These are phyloP conservation scores for Gaeumannomyces tritici DNA, from an alignment of 2,329 filamentous ascomycete genomes.

Conservation along the genomic window DNA sequence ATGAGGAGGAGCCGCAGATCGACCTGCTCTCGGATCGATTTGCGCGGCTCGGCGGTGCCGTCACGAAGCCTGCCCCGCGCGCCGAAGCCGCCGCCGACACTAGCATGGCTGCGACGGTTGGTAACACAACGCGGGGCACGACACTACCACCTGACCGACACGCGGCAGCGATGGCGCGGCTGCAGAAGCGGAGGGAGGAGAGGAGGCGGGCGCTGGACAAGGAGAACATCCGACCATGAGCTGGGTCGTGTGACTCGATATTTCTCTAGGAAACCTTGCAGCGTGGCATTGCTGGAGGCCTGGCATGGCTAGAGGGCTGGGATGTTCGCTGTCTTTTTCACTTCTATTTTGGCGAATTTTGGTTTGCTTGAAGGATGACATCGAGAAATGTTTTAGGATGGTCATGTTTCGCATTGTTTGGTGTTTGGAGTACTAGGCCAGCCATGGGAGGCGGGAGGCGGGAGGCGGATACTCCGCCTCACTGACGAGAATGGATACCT, in stretches of 20 bases:
- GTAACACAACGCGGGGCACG: slow-evolving; percentile 28
- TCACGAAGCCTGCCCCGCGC: background rate
- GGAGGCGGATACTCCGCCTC: background rate
- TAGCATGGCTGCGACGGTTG: slow-evolving; percentile 22
- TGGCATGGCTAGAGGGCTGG: background rate
- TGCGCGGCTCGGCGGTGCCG: slow-evolving; percentile 27
- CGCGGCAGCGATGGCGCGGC: slow-evolving; percentile 43
- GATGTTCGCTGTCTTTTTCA: background rate
- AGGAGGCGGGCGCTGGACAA: slow-evolving; percentile 34
- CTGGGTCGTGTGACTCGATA: background rate
- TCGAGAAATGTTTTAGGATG: background rate
- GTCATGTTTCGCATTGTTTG: slow-evolving; percentile 5
- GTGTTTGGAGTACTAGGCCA: slow-evolving; percentile 9
- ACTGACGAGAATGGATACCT: background rate
- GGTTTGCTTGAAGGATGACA: background rate
- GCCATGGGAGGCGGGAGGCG: background rate
- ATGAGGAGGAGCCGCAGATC: slow-evolving; percentile 22
- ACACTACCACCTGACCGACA: slow-evolving; percentile 38
- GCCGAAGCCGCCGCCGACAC: slow-evolving; percentile 21
- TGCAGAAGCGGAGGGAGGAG: slow-evolving; percentile 44
- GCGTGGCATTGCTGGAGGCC: background rate
- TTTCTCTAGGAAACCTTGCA: background rate
- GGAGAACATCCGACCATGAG: slow-evolving; percentile 39
- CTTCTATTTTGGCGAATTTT: background rate
- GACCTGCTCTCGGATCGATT: slow-evolving; percentile 37